Base-by-base conservation (phyloP, 176 grass and related monocot species). In the Tuctoria greenei region DNA sequence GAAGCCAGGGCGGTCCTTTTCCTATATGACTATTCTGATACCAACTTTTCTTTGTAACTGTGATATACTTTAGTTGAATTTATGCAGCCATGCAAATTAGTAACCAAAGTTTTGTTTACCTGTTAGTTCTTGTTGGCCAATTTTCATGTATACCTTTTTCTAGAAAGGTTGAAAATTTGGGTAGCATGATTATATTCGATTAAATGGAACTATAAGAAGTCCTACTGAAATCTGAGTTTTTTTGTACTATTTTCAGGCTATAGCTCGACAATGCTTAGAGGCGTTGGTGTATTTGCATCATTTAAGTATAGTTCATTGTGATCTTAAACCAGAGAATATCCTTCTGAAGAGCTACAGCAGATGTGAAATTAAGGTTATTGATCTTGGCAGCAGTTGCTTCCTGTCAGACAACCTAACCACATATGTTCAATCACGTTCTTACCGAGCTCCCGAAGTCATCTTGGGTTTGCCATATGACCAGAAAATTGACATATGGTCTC, bases 301-400 rank as follows among this genome's bases (percentile, higher is more conserved):
- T 73, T 73, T 99, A 79, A 90, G 84, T 82, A 92, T 99, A 84
- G 90, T 99, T 79, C 95, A 99, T 31, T 95, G 87, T 88, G 95
- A 99, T 58, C 77, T 99, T 56, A 99, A 99, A 72, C 95, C 95
- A 46, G 95, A 99, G 68, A 99, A 99, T 91, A 90, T 99, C 31
- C 91, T 99, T 64, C 91, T 99, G 70, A 92, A 99, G 86, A 99
- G 89, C 82, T 99, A 99, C 70, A 95, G 87, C 69, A 90, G 91
- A 89, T 92, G 95, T 88, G 95, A 99, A 81, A 84, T 99, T 57
- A 99, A 99, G 72, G 82, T 99, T 81, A 99, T 99, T 66, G 95
- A 99, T 86, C 89, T 99, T 75, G 95, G 95, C 83, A 99, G 95
- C 77, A 99, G 95, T 73, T 99, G 95, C 76, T 99, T 99, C 79